These are phyloP conservation scores for Calonectria montana DNA, from an alignment of 2,329 filamentous ascomycete genomes.

Conservation along the genomic window DNA sequence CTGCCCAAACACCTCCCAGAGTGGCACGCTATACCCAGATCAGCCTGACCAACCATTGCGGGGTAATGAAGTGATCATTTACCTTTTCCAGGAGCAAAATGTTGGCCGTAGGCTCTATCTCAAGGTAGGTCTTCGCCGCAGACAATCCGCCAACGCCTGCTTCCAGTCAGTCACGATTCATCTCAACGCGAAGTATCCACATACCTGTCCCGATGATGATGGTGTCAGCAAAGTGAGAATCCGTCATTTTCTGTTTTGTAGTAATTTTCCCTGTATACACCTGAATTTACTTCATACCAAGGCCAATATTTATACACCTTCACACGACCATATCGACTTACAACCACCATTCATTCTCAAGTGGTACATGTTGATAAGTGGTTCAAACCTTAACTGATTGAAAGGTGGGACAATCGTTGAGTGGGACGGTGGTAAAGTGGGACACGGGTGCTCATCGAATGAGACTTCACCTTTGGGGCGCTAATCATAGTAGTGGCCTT, in stretches of 20 bases:
- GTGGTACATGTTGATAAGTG: neutral
- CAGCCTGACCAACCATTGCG: no score
- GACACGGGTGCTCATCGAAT: neutral
- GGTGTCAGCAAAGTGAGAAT: neutral
- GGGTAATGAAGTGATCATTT: no score
- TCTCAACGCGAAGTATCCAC: no score
- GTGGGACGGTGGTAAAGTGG: neutral
- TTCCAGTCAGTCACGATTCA: neutral
- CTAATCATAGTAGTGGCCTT: neutral
- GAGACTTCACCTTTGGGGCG: neutral
- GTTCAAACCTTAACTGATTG: neutral
- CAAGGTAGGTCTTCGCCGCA: neutral
- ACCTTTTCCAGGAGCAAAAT: neutral
- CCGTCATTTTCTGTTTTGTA: neutral
- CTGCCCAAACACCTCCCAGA: neutral
- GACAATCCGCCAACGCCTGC: neutral
- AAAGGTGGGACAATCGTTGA: neutral
- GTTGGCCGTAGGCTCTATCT: neutral
- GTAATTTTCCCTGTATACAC: neutral
- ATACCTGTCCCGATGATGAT: slow-evolving; percentile 2
- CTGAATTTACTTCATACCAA: neutral
- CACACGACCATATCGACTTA: no score
- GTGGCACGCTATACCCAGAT: neutral
- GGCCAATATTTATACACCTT: neutral
- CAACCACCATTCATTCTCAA: neutral